These are phyloP conservation scores for Neurospora africana DNA, from an alignment of 495 filamentous ascomycete genomes.

Conservation along the genomic window DNA sequence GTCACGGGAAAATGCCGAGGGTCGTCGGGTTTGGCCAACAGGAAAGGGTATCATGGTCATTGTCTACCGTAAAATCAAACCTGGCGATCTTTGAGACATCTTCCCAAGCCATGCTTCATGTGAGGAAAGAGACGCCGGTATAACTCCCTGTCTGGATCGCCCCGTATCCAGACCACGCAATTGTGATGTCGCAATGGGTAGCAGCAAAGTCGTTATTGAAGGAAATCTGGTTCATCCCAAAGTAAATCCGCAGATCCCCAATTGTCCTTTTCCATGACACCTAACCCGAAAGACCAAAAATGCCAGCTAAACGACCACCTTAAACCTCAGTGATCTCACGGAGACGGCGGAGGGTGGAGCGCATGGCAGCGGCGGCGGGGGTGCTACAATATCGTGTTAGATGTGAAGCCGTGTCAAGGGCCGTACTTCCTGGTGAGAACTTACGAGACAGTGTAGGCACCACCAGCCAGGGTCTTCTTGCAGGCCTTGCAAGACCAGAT, in stretches of 20 bases:
- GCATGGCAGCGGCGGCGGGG: slow-evolving; percentile 88
- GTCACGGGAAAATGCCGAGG: neutral
- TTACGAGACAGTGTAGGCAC: slow-evolving; percentile 94
- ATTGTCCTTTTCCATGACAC: slow-evolving; percentile 31
- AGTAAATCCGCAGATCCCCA: slow-evolving; percentile 24
- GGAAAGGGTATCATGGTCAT: neutral
- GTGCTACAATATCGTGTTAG: slow-evolving; percentile 49
- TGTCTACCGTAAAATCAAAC: neutral
- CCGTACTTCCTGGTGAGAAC: slow-evolving; percentile 26
- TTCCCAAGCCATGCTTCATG: neutral
- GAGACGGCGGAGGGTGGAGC: slow-evolving; percentile 94
- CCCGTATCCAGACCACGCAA: slow-evolving; percentile 7
- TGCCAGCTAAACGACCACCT: slow-evolving; percentile 15
- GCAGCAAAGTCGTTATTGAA: slow-evolving; percentile 21
- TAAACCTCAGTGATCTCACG: slow-evolving; percentile 97
- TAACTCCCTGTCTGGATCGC: neutral
- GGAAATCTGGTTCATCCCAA: slow-evolving; percentile 27
- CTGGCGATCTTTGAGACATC: neutral
- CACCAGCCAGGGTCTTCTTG: slow-evolving; percentile 91
- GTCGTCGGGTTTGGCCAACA: neutral
- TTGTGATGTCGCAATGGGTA: slow-evolving; percentile 12
- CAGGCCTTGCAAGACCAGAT: slow-evolving; percentile 95
- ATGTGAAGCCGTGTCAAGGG: neutral
- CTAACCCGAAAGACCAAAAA: slow-evolving; percentile 24
- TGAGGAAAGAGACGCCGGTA: neutral